Conservation (phyloP, 2,329 filamentous ascomycete species). For the Botrytis galanthina region DNA sequence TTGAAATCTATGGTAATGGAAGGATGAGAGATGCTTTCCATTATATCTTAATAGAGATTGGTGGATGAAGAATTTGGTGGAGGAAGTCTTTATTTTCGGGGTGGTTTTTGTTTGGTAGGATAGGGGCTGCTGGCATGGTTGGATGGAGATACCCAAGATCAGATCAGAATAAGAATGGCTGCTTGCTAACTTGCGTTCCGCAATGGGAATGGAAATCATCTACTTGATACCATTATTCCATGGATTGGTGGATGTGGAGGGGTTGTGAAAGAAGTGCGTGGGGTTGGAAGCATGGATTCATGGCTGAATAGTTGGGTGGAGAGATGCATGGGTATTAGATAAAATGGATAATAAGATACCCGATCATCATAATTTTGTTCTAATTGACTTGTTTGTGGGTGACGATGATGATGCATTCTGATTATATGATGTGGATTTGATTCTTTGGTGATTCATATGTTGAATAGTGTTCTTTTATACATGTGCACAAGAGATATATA, state of each 20-base stretch:
- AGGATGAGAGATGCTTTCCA: constrained; percentile 1
- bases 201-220: neutral
- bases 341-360: constrained; percentile 22
- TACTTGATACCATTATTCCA: constrained; percentile 6
- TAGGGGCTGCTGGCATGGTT: constrained; percentile 12
- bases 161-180: constrained; percentile 19
- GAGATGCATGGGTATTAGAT: constrained; percentile 9
- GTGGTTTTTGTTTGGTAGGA: constrained; percentile 19
- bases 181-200: neutral
- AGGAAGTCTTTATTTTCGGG: constrained; percentile 8
- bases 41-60: constrained; percentile 14
- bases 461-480: neutral
- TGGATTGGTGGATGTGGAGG: neutral
- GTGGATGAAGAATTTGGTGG: neutral
- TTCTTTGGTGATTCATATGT: neutral
- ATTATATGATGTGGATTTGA: neutral
- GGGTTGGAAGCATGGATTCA: neutral
- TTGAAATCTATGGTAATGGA: constrained; percentile 3
- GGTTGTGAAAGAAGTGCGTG: neutral
- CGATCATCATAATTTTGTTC: neutral
- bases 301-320: neutral
- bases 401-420: neutral
- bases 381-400: neutral
- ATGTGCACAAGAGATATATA: neutral
- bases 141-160: constrained; percentile 23